These are phyloP conservation scores for Suhomyces wounanorum DNA, from an alignment of 1,139 yeast species.

Conservation along the genomic window DNA sequence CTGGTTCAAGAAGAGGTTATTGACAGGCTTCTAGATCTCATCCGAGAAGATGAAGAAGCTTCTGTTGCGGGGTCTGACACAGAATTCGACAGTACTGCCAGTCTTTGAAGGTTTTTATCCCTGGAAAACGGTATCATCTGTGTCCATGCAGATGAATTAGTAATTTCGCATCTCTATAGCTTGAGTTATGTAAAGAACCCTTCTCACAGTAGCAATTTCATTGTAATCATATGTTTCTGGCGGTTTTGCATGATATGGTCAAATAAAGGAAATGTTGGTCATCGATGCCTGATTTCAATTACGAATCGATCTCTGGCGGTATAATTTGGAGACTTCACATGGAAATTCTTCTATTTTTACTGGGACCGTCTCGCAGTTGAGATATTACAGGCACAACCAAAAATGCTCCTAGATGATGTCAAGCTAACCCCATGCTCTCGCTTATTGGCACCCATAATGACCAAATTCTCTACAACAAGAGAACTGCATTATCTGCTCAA, in stretches of 20 bases:
- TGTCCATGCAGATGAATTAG: background rate
- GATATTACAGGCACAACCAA: too few species aligned
- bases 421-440: too few species aligned
- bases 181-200: background rate
- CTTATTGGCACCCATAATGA: too few species aligned
- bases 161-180: background rate
- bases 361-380: too few species aligned
- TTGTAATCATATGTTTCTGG: background rate
- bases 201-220: background rate
- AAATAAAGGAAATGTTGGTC: too few species aligned
- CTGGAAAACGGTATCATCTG: background rate
- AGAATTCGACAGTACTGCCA: background rate
- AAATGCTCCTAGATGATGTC: too few species aligned
- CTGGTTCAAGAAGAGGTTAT: background rate
- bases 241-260: background rate
- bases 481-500: too few species aligned
- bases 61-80: background rate
- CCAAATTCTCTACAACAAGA: too few species aligned
- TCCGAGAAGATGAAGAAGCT: background rate
- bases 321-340: too few species aligned
- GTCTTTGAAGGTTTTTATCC: background rate
- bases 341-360: too few species aligned
- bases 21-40: background rate
- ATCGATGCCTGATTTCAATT: too few species aligned
- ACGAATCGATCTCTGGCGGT: too few species aligned